phyloP scores from a whole-genome alignment of 78 protist species.

The Anaeramoeba flamelloides region DNA sequence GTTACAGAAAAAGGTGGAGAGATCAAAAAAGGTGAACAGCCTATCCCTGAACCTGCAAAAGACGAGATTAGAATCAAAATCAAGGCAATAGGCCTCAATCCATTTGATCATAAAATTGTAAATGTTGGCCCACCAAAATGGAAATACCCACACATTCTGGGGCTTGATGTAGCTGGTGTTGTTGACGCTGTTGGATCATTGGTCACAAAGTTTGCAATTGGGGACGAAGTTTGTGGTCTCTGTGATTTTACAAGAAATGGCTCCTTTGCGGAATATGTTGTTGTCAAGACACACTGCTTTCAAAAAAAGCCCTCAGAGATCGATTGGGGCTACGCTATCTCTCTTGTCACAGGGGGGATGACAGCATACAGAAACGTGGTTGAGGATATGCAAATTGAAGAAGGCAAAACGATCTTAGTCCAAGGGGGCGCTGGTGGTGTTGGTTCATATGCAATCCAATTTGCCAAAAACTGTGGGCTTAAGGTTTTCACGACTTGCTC shows the following conservation, averaged over 20 bases:
- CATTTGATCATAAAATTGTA: not conserved
- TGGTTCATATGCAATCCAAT: not conserved
- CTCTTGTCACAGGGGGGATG: too few species aligned
- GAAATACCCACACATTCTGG: not conserved
- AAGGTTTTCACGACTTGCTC: not conserved
- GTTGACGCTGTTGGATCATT: not conserved
- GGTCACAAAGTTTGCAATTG: not conserved
- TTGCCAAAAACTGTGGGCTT: not conserved
- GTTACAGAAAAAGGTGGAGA: too few species aligned
- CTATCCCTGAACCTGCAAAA: not conserved
- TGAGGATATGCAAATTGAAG: too few species aligned
- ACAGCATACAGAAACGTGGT: too few species aligned
- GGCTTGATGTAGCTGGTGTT: not conserved
- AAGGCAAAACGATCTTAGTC: too few species aligned
- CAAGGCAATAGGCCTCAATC: not conserved
- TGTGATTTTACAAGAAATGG: too few species aligned
- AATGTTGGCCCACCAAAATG: not conserved
- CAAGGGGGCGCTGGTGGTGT: constrained; percentile 2
- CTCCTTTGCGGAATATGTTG: too few species aligned
- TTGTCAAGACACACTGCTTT: too few species aligned
- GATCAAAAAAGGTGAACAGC: too few species aligned
- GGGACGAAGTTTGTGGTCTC: not conserved
- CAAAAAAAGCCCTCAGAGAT: too few species aligned
- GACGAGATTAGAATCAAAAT: not conserved
- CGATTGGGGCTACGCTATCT: too few species aligned